These are phyloP conservation scores for Chlorella sp. DNA, from an alignment of 139 green algal genomes.

Conservation along the genomic window DNA sequence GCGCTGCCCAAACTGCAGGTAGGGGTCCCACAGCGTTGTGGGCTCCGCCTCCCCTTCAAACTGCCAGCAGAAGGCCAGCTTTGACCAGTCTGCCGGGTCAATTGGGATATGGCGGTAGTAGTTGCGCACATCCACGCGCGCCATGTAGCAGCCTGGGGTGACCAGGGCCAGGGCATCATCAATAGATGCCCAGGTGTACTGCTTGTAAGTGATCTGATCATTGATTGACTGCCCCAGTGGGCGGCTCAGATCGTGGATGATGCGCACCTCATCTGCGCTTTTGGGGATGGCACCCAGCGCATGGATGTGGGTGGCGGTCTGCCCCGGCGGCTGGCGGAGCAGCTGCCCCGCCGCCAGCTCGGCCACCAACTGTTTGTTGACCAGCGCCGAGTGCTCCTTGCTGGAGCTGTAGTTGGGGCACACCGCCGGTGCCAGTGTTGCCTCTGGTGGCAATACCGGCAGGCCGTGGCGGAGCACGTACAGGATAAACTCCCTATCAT, in stretches of 20 bases:
- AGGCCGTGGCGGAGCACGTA: background rate
- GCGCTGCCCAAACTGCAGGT: background rate
- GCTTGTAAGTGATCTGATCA: background rate
- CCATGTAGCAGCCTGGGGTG: background rate
- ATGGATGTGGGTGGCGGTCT: too few species aligned
- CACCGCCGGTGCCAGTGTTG: background rate
- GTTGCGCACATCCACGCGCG: background rate
- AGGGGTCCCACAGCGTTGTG: slow-evolving; percentile 3
- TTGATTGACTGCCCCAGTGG: background rate
- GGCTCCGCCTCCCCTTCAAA: background rate
- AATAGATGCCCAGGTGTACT: slow-evolving; percentile 1
- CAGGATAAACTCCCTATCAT: background rate
- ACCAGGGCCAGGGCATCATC: background rate
- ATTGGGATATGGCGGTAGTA: slow-evolving; percentile 5
- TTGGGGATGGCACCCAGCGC: too few species aligned
- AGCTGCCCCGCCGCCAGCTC: too few species aligned
- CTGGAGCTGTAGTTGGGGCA: background rate
- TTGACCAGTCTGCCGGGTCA: background rate
- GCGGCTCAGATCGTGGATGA: background rate
- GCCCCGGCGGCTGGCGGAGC: too few species aligned
- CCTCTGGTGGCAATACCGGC: background rate
- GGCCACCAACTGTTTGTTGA: background rate
- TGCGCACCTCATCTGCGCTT: too few species aligned
- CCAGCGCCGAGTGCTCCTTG: background rate
- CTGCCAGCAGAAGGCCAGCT: background rate